Conservation (phyloP, 108 stramenopile genomes). For the Mediolabrus comicus region DNA sequence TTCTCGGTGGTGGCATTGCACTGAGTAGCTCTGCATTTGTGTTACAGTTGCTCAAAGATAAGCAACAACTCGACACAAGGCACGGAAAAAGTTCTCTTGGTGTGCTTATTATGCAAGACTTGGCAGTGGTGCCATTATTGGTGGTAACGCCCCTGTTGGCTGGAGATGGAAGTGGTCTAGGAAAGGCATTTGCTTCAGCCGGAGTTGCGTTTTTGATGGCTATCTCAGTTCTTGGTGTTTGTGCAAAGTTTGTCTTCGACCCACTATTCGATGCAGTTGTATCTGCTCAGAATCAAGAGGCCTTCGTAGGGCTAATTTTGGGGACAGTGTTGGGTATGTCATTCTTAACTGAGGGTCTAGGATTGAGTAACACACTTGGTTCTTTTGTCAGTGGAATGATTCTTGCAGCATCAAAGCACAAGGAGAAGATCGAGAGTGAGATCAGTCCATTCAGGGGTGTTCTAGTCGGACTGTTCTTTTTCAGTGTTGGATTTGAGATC, state of each 20-base stretch:
- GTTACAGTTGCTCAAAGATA: constrained; percentile 87
- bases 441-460: constrained; percentile 87
- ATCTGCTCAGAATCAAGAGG: constrained; percentile 75
- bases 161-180: constrained; percentile 56
- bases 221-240: constrained; percentile 61
- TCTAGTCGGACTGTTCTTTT: constrained; percentile 93
- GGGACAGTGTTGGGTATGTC: constrained; percentile 87
- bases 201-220: constrained; percentile 81
- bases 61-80: constrained; percentile 74
- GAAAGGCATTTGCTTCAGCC: constrained; percentile 71
- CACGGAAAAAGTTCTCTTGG: constrained; percentile 92
- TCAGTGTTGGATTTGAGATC: constrained; percentile 94
- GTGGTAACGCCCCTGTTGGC: constrained; percentile 89
- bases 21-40: constrained; percentile 94
- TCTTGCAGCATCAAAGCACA: constrained; percentile 81
- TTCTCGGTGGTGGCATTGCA: constrained; percentile 89
- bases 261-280: constrained; percentile 81
- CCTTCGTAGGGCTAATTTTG: constrained; percentile 86
- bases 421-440: constrained; percentile 84
- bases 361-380: constrained; percentile 91
- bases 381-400: constrained; percentile 92
- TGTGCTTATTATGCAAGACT: constrained; percentile 89
- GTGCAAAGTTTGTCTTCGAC: constrained; percentile 76
- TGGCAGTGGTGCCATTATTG: constrained; percentile 92
- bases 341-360: constrained; percentile 89